A percentile compares a stretch with the other conserved stretches of the same genome.
Conservation (phyloP, 305 asterid species). For the Rubia peregrina region DNA sequence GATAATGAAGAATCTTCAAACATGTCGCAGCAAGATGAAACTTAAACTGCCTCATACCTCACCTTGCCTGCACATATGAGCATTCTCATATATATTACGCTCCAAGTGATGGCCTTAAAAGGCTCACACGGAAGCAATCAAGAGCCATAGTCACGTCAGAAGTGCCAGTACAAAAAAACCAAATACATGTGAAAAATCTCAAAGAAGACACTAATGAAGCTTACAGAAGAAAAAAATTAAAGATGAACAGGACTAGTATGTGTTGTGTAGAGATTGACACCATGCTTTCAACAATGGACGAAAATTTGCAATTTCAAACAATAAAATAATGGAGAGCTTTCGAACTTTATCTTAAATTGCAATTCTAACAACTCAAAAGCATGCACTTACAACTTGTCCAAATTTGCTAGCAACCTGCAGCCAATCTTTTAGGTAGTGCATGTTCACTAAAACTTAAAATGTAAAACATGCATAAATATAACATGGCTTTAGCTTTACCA, state of each 20-base stretch:
- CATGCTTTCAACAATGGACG: not conserved
- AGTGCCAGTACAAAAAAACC: not conserved
- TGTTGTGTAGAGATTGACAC: not conserved
- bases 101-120: not conserved
- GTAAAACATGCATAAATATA: not conserved
- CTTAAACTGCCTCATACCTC: conserved; percentile 5
- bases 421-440: not conserved
- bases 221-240: not conserved
- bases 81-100: not conserved
- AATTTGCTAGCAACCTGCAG: not conserved
- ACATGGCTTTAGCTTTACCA: not conserved
- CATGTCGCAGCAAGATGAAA: not conserved
- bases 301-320: not conserved
- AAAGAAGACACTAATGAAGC: not conserved
- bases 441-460: not conserved
- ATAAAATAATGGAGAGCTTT: not conserved
- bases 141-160: not conserved
- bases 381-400: not conserved
- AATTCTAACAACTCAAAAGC: not conserved
- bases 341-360: not conserved
- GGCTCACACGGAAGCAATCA: not conserved
- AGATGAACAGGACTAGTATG: not conserved
- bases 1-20: not conserved
- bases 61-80: not conserved
- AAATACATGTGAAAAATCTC: too few relatives aligned